These are phyloP conservation scores for Heterobasidion irregulare DNA, from an alignment of 1,284 basidiomycete genomes.

Conservation along the genomic window DNA sequence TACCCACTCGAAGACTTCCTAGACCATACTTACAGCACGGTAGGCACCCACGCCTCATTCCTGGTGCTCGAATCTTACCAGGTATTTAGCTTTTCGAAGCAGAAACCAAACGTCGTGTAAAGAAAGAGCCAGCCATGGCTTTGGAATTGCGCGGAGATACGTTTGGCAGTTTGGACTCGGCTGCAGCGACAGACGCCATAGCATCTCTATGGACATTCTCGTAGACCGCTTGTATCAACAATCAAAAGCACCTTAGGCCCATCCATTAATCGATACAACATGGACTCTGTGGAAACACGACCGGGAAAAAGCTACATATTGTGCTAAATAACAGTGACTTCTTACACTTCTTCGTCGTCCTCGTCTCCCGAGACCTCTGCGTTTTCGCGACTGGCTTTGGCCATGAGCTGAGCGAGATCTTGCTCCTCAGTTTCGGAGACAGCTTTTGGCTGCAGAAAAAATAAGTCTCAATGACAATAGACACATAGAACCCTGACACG, in stretches of 20 bases:
- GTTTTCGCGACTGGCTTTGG: conserved; percentile 85
- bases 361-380: conserved; percentile 93
- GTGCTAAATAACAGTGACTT: background rate
- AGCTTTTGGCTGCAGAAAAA: conserved; percentile 72
- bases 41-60: conserved; percentile 30
- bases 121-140: conserved; percentile 67
- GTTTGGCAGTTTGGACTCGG: conserved; percentile 14
- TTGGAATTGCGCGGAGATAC: conserved; percentile 29
- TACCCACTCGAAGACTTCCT: conserved; percentile 95
- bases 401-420: conserved; percentile 92
- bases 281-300: background rate
- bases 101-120: conserved; percentile 75
- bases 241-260: background rate
- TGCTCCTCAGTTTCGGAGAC: conserved; percentile 96
- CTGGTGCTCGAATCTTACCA: background rate
- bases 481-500: conserved; percentile 12
- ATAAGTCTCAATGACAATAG: background rate
- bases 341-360: conserved; percentile 59
- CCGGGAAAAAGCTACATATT: background rate
- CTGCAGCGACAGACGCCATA: conserved; percentile 1
- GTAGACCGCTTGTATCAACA: background rate
- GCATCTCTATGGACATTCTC: conserved; percentile 9
- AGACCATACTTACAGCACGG: conserved; percentile 91
- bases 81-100: conserved; percentile 73
- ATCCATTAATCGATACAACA: conserved; percentile 5